Evolutionary conservation across 139 green algal species (phyloP).

Genomic region (Volvox reticuliferus): DNA sequence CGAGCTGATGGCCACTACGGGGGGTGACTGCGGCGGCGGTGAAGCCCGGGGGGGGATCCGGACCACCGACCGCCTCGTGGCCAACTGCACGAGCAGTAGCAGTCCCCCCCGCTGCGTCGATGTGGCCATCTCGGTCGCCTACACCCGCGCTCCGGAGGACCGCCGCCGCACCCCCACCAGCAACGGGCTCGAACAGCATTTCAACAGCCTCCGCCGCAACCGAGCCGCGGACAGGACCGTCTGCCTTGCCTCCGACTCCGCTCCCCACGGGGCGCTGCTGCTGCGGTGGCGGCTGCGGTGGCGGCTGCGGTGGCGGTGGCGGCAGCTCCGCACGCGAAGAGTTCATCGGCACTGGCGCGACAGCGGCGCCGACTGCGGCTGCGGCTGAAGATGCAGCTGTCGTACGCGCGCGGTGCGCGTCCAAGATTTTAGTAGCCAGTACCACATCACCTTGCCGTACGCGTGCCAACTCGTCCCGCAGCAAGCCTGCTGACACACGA

Average conservation of each 20-base stretch:
- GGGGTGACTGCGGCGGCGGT: too few relatives aligned
- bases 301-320: neutral
- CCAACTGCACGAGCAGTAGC: too few relatives aligned
- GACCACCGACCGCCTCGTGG: too few relatives aligned
- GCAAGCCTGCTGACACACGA: neutral
- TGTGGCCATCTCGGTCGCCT: too few relatives aligned
- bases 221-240: neutral
- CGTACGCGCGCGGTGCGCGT: neutral
- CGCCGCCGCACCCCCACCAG: too few relatives aligned
- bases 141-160: too few relatives aligned
- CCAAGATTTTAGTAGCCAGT: constrained; percentile 4
- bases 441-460: constrained; percentile 12
- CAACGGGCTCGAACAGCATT: too few relatives aligned
- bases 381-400: neutral
- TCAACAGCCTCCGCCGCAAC: neutral
- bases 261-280: neutral
- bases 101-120: too few relatives aligned
- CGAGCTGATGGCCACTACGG: too few relatives aligned
- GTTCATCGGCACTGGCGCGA: neutral
- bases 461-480: neutral
- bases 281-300: neutral
- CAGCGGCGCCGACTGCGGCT: neutral
- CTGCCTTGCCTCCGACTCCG: neutral
- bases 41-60: too few relatives aligned
- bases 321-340: neutral